Evolutionary conservation across 148 eudicot species (phyloP), one percentile per base, ranked within the genome.

Genomic region (Euryodendron excelsum): DNA sequence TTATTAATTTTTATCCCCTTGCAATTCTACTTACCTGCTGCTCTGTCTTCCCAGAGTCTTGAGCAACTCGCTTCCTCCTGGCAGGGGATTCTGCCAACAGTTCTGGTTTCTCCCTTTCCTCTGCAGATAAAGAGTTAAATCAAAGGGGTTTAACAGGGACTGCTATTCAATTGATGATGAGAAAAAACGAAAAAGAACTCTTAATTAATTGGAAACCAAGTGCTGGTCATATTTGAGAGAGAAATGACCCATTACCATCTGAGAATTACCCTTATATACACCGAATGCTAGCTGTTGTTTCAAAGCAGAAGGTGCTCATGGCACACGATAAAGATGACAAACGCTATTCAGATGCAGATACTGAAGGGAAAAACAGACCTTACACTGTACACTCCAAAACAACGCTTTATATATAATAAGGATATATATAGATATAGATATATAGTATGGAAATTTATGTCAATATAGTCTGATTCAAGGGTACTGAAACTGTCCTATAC

Each of bases 91-190:
- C 98, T 21, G 98, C 98, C 84, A 96, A 80, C 36, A 96, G 88
- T 82, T 96, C 98, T 36, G 99, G 99, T 69, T 96, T 86, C 81
- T 96, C 99, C 80, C 99, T 91, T 84, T 96, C 99, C 91, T 96
- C 99, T 96, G 90, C 48, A 55, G 71, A 73, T n/a, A 83, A 59
- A 70, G 25, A 59, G 33, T 31, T 17, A 39, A 60, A 28, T 75
- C 56, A 75, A 59, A 62, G 18, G 70, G 52, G 17, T 44, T 75
- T 30, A 63, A 45, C 11, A 18, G 5, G 55, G 31, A 63, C 30
- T 5, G 28, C 58, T 21, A 62, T 23, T 62, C n/a, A 30, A 74
- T 63, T 31, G 21, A 31, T 62, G 41, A 23, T 4, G 1, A 75
- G 31, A 28, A 61, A 75, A 28, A 18, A 20, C 3, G 4, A 1